Evolutionary conservation across 306 rosid genomes (phyloP).

Genomic region (Trifolium dubium): DNA sequence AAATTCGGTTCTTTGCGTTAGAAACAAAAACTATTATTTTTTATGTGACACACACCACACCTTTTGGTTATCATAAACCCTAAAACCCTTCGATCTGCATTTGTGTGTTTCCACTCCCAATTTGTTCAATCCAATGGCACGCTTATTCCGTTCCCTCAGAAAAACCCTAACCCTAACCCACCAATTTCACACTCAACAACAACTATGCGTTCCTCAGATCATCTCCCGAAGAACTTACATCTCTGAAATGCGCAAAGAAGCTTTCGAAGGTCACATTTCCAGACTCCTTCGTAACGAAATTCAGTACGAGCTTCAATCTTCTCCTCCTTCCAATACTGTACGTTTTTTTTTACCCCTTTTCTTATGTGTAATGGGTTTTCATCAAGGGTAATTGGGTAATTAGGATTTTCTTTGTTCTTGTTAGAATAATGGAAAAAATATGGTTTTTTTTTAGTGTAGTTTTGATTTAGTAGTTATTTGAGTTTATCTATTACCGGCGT

Average conservation of each 20-base stretch:
- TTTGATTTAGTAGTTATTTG: not conserved
- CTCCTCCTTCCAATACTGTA: conserved; percentile 60
- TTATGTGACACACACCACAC: too few species aligned
- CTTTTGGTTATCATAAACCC: too few species aligned
- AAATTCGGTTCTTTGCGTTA: too few species aligned
- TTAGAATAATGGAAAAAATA: not conserved
- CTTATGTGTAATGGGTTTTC: conserved; percentile 15
- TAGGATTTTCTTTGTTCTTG: conserved; percentile 12
- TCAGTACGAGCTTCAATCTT: conserved; percentile 67
- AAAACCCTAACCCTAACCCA: conserved; percentile 48
- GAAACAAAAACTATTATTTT: too few species aligned
- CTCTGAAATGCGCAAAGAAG: conserved; percentile 72
- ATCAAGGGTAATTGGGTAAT: not conserved
- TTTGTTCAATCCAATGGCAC: conserved; percentile 61
- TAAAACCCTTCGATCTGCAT: too few species aligned
- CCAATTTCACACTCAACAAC: conserved; percentile 34
- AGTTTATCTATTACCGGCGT: not conserved
- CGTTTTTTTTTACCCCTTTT: conserved; percentile 36
- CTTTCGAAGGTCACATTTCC: conserved; percentile 71
- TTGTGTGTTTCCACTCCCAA: not conserved
- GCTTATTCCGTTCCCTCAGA: conserved; percentile 55
- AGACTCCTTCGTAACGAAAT: conserved; percentile 80
- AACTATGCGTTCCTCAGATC: conserved; percentile 10
- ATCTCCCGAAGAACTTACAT: conserved; percentile 57
- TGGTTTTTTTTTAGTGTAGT: not conserved